Percentiles rank a stretch among this genome's conserved stretches.
These are phyloP conservation scores for Wilhelminamyces savonicus DNA, from an alignment of 805 yeast genomes.

Conservation along the genomic window DNA sequence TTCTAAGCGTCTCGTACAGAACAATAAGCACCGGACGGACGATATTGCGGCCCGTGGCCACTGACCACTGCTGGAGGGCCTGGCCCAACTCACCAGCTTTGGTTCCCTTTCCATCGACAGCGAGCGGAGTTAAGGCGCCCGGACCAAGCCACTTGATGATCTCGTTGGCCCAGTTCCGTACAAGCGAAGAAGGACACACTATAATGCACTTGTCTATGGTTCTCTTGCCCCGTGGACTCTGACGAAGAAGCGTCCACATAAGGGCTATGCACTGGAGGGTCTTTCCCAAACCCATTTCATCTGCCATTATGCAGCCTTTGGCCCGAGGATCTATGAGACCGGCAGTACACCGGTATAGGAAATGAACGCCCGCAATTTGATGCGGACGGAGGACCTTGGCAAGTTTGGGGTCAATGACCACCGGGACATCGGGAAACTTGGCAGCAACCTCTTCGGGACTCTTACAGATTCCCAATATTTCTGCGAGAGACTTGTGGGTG, in stretches of 20 bases:
- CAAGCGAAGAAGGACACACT: slow-evolving; percentile 92
- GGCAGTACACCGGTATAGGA: slow-evolving; percentile 83
- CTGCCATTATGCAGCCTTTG: slow-evolving; percentile 96
- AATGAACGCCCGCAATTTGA: slow-evolving; percentile 92
- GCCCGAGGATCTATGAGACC: slow-evolving; percentile 81
- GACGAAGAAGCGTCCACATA: slow-evolving; percentile 87
- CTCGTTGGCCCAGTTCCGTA: slow-evolving; percentile 96
- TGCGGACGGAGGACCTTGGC: slow-evolving; percentile 88
- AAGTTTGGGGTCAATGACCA: slow-evolving; percentile 86
- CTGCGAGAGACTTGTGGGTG: slow-evolving; percentile 65
- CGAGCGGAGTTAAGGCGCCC: slow-evolving; percentile 81
- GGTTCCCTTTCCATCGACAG: slow-evolving; percentile 85
- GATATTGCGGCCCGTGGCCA: slow-evolving; percentile 78
- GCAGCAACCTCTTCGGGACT: slow-evolving; percentile 42
- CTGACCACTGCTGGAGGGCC: slow-evolving; percentile 77
- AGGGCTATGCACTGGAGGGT: slow-evolving; percentile 84
- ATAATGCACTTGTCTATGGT: slow-evolving; percentile 87
- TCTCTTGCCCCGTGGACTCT: slow-evolving; percentile 78
- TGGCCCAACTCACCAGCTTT: slow-evolving; percentile 63
- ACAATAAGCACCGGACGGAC: slow-evolving; percentile 92
- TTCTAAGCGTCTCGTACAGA: slow-evolving; percentile 86
- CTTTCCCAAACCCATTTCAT: slow-evolving; percentile 93
- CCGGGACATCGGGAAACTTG: slow-evolving; percentile 82
- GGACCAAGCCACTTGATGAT: slow-evolving; percentile 91
- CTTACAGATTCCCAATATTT: slow-evolving; percentile 66